phyloP scores from a whole-genome alignment of 2,329 filamentous ascomycete species.

The Aspergillus pseudoviridinutans region DNA sequence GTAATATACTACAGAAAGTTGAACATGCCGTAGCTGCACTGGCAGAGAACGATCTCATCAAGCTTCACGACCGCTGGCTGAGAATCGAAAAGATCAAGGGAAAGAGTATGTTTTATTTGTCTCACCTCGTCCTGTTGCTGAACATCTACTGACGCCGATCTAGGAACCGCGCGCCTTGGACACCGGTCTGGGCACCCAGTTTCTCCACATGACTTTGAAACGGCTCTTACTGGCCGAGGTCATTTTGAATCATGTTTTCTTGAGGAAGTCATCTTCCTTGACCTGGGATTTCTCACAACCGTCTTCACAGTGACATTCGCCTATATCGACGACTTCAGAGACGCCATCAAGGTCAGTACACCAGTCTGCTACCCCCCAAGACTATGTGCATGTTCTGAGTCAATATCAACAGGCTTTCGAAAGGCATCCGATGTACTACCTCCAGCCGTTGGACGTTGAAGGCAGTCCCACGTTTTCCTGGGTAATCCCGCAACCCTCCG shows the following conservation, averaged over 20 bases:
- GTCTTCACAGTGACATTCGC: slow-evolving; percentile 21
- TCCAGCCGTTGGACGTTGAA: neutral
- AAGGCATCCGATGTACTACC: neutral
- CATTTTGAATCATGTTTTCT: slow-evolving; percentile 12
- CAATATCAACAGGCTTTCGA: neutral
- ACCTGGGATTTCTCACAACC: neutral
- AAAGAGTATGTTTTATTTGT: slow-evolving; percentile 13
- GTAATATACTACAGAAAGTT: slow-evolving; percentile 15
- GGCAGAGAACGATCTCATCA: slow-evolving; percentile 2
- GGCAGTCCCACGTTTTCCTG: neutral
- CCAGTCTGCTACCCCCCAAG: neutral
- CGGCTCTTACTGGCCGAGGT: slow-evolving; percentile 12
- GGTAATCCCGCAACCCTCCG: neutral
- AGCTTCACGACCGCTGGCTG: slow-evolving; percentile 16
- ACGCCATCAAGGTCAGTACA: slow-evolving; percentile 21
- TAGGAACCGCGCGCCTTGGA: slow-evolving; percentile 18
- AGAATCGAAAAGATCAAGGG: slow-evolving; percentile 18
- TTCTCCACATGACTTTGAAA: slow-evolving; percentile 1
- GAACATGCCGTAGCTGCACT: slow-evolving; percentile 26
- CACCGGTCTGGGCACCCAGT: slow-evolving; percentile 11
- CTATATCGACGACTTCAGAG: slow-evolving; percentile 21
- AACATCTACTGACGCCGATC: neutral
- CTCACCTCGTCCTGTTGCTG: neutral
- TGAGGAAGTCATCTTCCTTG: slow-evolving; percentile 1
- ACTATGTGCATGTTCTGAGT: neutral